Base-by-base conservation (phyloP, 192 early-diverging fungal species). In the Chytriomyces sp. region DNA sequence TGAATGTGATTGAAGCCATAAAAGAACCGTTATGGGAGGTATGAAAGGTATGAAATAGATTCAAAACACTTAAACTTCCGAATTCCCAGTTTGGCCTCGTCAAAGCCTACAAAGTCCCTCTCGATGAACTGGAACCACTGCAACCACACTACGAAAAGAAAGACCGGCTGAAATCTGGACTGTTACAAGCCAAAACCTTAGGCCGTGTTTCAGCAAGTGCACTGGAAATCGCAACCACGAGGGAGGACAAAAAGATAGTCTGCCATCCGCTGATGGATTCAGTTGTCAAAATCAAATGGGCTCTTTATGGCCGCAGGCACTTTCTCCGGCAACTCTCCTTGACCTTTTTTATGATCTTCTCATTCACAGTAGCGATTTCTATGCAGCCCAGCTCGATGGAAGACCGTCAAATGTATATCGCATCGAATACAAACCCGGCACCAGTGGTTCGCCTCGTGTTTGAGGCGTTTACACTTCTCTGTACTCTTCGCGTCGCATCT, bases 211-310 rank as follows among this genome's bases (percentile, higher is more conserved):
- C 63, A 28, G 41, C 44, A 49, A 37, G 54, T 17, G 70, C 62
- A 3, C 22, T 75, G 33, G 74, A 75, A 56, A 61, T 72, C 38
- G 67, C 75, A 2, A 53, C 66, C 33, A n/a, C 52, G 37, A 75
- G 33, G 30, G 8, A 69, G n/a, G 64, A 78, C 58, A 75, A 60
- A 37, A 71, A 64, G 19, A 66, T 72, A 10, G n/a, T 77, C 39
- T 40, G 31, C 10, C 58, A 65, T 39, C 73, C 73, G 5, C 25
- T 78, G 32, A 40, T 78, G 52, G 37, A 54, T 32, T 28, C 57
- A 25, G 19, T 78, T 34, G 36, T 78, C 12, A 44, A 58, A 26
- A 66, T 56, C 52, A 78, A 78, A 38, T 78, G 77, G 77, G 44
- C 40, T 39, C 55, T 78, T 2, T 78, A 78, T 44, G 72, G 57